Conservation (phyloP, 2,329 filamentous ascomycete genomes). For the Alternaria gansuensis region DNA sequence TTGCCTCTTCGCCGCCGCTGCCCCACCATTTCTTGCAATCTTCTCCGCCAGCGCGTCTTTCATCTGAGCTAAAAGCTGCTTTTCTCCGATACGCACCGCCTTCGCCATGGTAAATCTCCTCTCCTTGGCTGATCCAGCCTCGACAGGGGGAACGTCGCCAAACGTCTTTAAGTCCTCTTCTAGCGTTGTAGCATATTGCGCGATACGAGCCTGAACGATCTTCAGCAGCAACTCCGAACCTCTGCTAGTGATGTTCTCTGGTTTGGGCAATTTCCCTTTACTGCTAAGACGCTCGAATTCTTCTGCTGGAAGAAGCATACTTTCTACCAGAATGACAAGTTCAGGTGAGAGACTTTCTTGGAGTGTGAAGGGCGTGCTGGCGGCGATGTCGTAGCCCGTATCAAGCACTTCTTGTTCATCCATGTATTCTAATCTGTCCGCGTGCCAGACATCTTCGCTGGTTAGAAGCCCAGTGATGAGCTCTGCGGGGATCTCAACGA, state of each 20-base stretch:
- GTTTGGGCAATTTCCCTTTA: constrained; percentile 57
- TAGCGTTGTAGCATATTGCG: constrained; percentile 64
- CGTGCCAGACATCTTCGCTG: constrained; percentile 23
- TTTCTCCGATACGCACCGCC: constrained; percentile 75
- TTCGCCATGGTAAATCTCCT: constrained; percentile 66
- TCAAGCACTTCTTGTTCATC: constrained; percentile 72
- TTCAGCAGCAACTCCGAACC: constrained; percentile 53
- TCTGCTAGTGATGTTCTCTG: constrained; percentile 51
- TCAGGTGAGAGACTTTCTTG: constrained; percentile 54
- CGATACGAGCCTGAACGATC: constrained; percentile 53
- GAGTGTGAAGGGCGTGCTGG: constrained; percentile 45
- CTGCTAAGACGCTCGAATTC: constrained; percentile 55
- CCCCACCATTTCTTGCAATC: constrained; percentile 44
- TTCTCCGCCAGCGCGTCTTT: constrained; percentile 46
- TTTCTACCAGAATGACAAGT: constrained; percentile 56
- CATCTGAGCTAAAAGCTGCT: constrained; percentile 68
- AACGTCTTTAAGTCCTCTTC: constrained; percentile 62
- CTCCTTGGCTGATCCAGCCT: constrained; percentile 27
- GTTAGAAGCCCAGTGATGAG: constrained; percentile 56
- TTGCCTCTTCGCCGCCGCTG: constrained; percentile 33
- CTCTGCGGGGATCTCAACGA: constrained; percentile 77
- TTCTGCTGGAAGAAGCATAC: constrained; percentile 53
- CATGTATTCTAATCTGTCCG: constrained; percentile 61
- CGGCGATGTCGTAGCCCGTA: constrained; percentile 71
- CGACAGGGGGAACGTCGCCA: constrained; percentile 46